phyloP scores from a whole-genome alignment of 768 basidiomycete genomes.

The Trametes cinnabarina region DNA sequence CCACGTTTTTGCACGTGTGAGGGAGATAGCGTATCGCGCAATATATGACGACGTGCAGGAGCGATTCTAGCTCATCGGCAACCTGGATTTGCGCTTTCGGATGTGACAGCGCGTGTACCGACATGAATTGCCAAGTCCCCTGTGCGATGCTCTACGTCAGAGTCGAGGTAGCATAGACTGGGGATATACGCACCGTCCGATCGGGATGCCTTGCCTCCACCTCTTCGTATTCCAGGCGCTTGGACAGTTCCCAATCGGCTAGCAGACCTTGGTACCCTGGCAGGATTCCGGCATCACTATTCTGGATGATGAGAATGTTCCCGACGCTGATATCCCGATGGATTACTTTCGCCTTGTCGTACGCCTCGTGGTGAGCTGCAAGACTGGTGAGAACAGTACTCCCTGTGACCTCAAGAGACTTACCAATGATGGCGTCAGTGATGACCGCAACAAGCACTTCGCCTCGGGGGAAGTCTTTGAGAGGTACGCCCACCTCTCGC shows the following conservation, averaged over 20 bases:
- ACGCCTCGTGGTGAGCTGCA: not conserved
- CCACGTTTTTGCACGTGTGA: not conserved
- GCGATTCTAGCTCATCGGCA: conserved; percentile 1
- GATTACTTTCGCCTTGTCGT: not conserved
- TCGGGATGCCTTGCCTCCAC: not conserved
- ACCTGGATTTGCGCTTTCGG: not conserved
- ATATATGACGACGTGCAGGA: conserved; percentile 1
- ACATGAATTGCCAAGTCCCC: conserved; percentile 5
- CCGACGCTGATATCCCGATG: conserved; percentile 12
- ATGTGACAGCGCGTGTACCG: not conserved
- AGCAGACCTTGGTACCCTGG: not conserved
- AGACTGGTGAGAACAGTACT: too few relatives aligned
- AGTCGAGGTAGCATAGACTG: not conserved
- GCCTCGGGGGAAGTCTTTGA: too few relatives aligned
- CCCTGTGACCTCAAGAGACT: too few relatives aligned
- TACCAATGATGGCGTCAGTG: too few relatives aligned
- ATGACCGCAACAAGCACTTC: too few relatives aligned
- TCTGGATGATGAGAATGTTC: not conserved
- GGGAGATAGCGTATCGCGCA: conserved; percentile 1
- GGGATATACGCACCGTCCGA: not conserved
- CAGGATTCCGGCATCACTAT: not conserved
- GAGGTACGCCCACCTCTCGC: too few relatives aligned
- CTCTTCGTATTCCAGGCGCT: not conserved
- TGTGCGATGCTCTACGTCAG: not conserved
- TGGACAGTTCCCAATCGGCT: conserved; percentile 11